Percentiles rank a stretch among this genome's conserved stretches.
phyloP scores from a whole-genome alignment of 2,329 filamentous ascomycete genomes.

The Colletotrichum orchidophilum region DNA sequence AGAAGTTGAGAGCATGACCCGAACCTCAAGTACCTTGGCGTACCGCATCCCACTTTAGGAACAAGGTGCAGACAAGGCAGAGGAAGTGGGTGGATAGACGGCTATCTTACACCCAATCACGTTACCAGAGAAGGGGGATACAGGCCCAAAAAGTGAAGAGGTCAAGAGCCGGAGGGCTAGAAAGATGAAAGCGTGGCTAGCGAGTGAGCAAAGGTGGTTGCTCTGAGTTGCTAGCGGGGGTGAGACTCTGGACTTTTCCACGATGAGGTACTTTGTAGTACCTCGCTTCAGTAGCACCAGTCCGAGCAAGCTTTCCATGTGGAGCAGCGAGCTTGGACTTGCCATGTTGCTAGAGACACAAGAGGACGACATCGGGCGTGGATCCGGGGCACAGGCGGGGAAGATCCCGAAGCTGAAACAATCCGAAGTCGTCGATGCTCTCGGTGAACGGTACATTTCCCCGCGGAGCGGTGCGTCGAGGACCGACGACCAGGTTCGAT shows the following conservation, averaged over 20 bases:
- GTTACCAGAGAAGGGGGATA: neutral
- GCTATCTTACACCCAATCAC: constrained; percentile 7
- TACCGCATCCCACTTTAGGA: constrained; percentile 31
- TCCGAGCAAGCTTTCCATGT: constrained; percentile 22
- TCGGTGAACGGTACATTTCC: constrained; percentile 8
- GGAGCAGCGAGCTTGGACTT: constrained; percentile 20
- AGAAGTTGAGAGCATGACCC: constrained; percentile 29
- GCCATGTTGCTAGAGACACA: constrained; percentile 20
- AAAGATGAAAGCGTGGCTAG: constrained; percentile 5
- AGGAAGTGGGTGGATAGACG: constrained; percentile 20
- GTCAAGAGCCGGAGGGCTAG: constrained; percentile 17
- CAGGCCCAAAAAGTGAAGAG: constrained; percentile 31
- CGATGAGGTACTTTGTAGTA: constrained; percentile 20
- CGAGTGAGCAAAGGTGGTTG: constrained; percentile 21
- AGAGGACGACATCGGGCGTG: constrained; percentile 25
- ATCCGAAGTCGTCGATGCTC: neutral
- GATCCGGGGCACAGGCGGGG: constrained; percentile 20
- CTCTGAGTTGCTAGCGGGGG: constrained; percentile 21
- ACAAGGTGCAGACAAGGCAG: constrained; percentile 26
- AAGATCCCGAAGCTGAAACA: constrained; percentile 18
- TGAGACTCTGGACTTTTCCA: constrained; percentile 10
- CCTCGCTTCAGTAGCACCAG: constrained; percentile 17
- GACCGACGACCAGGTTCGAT: neutral
- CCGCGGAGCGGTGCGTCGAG: neutral
- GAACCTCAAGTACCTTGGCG: constrained; percentile 21